These are phyloP conservation scores for Halophytophthora batemanensis DNA, from an alignment of 352 stramenopile genomes.

Conservation along the genomic window DNA sequence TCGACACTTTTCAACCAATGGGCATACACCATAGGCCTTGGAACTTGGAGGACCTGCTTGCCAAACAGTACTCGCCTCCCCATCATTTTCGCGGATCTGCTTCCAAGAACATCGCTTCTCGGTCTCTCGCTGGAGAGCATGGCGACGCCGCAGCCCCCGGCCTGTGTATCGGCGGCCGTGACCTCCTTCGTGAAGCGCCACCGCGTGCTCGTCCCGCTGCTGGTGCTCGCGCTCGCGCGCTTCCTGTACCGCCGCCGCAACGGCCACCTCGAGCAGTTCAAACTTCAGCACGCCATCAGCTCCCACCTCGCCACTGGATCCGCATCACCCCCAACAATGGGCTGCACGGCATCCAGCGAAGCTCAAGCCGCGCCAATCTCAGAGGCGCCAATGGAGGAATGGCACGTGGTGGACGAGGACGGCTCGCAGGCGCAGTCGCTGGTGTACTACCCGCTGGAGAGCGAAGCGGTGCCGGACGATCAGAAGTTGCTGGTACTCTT, in stretches of 20 bases:
- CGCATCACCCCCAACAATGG: not conserved
- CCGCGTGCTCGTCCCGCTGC: conserved; percentile 30
- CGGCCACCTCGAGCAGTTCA: conserved; percentile 39
- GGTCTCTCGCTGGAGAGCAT: too few species aligned
- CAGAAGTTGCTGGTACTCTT: conserved; percentile 55
- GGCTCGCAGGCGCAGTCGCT: conserved; percentile 43
- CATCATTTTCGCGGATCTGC: too few species aligned
- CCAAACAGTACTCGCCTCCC: too few species aligned
- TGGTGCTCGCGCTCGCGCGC: conserved; percentile 38
- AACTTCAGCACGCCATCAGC: conserved; percentile 34
- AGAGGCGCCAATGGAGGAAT: conserved; percentile 36
- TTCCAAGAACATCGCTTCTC: too few species aligned
- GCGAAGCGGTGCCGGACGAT: not conserved
- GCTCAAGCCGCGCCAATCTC: conserved; percentile 7
- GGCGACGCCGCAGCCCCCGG: not conserved
- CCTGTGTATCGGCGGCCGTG: conserved; percentile 11
- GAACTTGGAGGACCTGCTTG: too few species aligned
- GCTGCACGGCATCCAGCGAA: conserved; percentile 2
- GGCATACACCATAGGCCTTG: not conserved
- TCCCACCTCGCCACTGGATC: conserved; percentile 21
- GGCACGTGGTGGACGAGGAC: conserved; percentile 39
- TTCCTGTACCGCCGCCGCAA: conserved; percentile 44
- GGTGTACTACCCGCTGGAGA: conserved; percentile 33
- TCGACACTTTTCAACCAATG: conserved; percentile 6
- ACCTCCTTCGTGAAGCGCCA: conserved; percentile 28